These are phyloP conservation scores for Candida pseudoviswanathii DNA, from an alignment of 1,139 yeast genomes.

Conservation along the genomic window DNA sequence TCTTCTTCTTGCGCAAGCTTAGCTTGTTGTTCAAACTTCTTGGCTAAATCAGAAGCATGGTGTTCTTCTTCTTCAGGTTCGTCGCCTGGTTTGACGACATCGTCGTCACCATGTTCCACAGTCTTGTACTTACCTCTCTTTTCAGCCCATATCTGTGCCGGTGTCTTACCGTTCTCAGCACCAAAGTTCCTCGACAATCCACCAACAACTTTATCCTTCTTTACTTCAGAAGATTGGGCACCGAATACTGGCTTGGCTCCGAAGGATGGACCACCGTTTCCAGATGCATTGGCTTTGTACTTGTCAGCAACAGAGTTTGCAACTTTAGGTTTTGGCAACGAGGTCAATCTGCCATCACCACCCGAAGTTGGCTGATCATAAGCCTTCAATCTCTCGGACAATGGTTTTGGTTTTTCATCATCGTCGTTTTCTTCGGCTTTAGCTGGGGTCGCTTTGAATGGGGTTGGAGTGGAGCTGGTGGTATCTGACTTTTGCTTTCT, in stretches of 20 bases:
- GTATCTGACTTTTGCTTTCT: constrained; percentile 52
- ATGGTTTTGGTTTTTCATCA: constrained; percentile 35
- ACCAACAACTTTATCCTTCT: constrained; percentile 53
- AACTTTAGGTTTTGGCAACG: constrained; percentile 68
- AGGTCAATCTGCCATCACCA: constrained; percentile 50
- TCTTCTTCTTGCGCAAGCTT: constrained; percentile 18
- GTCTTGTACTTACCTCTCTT: constrained; percentile 68
- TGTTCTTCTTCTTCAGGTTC: constrained; percentile 7
- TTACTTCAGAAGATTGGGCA: constrained; percentile 27
- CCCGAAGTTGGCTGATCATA: constrained; percentile 21
- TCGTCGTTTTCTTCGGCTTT: constrained; percentile 30
- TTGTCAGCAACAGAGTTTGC: constrained; percentile 54
- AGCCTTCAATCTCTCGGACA: constrained; percentile 46
- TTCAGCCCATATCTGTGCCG: constrained; percentile 96
- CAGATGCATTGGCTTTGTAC: constrained; percentile 38
- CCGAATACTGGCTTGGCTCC: constrained; percentile 56
- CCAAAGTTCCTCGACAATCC: constrained; percentile 73
- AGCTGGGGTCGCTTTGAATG: constrained; percentile 18
- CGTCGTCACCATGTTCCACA: constrained; percentile 33
- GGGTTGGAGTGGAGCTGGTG: constrained; percentile 43
- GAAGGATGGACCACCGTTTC: constrained; percentile 37
- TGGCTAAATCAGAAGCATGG: constrained; percentile 20
- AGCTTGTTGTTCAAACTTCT: constrained; percentile 20
- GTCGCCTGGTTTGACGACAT: constrained; percentile 13
- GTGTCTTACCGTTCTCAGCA: constrained; percentile 79